These are phyloP conservation scores for Puccinia triticina DNA, from an alignment of 1,284 basidiomycete species.

Conservation along the genomic window DNA sequence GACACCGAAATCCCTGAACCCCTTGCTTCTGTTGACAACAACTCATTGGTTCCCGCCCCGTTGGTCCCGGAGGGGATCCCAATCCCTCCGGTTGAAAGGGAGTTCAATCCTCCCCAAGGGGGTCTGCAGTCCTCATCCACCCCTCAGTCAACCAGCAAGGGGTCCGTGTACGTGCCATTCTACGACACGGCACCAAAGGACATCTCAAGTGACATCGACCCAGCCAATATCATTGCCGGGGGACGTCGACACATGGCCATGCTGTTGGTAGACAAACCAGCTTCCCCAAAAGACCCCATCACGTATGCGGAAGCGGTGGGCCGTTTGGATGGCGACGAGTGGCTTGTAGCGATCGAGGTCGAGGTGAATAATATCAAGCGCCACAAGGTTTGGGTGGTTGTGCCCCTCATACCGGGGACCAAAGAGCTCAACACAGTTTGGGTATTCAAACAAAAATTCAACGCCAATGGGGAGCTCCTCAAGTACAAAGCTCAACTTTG, in stretches of 20 bases:
- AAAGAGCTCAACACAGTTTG: constrained; percentile 4
- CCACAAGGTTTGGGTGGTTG: constrained; percentile 1
- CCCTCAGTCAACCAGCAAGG: not conserved
- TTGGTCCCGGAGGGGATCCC: too few relatives aligned
- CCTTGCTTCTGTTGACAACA: too few relatives aligned
- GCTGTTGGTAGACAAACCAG: not conserved
- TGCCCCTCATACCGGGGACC: not conserved
- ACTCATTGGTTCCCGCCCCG: too few relatives aligned
- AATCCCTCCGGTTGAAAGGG: not conserved
- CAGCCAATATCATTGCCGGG: not conserved
- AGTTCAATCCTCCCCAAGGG: not conserved
- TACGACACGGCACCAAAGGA: not conserved
- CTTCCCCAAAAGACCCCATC: not conserved
- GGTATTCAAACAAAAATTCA: not conserved
- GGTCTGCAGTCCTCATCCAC: not conserved
- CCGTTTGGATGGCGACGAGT: not conserved
- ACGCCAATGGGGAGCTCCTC: not conserved
- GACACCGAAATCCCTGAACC: too few relatives aligned
- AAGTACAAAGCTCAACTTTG: constrained; percentile 4
- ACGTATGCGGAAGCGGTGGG: constrained; percentile 10
- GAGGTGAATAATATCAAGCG: constrained; percentile 11
- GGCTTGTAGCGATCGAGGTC: constrained; percentile 8
- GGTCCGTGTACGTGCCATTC: not conserved
- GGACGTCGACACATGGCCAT: not conserved
- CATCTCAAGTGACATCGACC: constrained; percentile 7